Evolutionary conservation across 441 rosid genomes (phyloP).

Genomic region (Aquilaria agallochum): DNA sequence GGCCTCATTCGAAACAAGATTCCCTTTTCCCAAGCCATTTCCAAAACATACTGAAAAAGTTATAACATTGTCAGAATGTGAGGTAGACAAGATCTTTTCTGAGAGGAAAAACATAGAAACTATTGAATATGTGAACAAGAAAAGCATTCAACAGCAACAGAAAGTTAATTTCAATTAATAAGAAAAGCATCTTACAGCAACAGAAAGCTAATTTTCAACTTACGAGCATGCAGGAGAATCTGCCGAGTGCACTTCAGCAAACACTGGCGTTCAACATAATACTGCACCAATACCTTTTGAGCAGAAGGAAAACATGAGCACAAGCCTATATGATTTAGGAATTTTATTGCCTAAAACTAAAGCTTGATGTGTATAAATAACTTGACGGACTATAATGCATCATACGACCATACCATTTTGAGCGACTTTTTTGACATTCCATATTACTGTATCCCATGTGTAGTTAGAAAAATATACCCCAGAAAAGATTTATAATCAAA

Average conservation of each 20-base stretch:
- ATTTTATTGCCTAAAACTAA: too few relatives aligned
- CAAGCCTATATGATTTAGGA: neutral
- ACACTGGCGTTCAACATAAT: conserved; percentile 94
- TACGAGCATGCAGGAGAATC: conserved; percentile 82
- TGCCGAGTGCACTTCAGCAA: conserved; percentile 86
- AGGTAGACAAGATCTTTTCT: too few relatives aligned
- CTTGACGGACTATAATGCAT: neutral
- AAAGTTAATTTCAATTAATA: neutral
- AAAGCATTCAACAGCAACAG: conserved; percentile 9
- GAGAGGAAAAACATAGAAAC: conserved; percentile 3
- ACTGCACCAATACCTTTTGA: conserved; percentile 74
- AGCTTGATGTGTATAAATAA: too few relatives aligned
- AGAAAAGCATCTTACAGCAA: neutral
- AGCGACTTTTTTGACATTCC: too few relatives aligned
- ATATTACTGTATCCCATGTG: too few relatives aligned
- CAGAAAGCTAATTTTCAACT: conserved; percentile 16
- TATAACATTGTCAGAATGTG: conserved; percentile 37
- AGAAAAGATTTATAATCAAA: too few relatives aligned
- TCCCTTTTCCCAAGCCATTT: conserved; percentile 41
- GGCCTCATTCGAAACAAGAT: conserved; percentile 42
- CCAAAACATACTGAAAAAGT: too few relatives aligned
- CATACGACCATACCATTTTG: neutral
- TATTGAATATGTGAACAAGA: neutral
- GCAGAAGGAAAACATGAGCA: conserved; percentile 14
- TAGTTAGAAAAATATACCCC: too few relatives aligned